Conservation (phyloP, 208 protist genomes). For the Willaertia magna region DNA sequence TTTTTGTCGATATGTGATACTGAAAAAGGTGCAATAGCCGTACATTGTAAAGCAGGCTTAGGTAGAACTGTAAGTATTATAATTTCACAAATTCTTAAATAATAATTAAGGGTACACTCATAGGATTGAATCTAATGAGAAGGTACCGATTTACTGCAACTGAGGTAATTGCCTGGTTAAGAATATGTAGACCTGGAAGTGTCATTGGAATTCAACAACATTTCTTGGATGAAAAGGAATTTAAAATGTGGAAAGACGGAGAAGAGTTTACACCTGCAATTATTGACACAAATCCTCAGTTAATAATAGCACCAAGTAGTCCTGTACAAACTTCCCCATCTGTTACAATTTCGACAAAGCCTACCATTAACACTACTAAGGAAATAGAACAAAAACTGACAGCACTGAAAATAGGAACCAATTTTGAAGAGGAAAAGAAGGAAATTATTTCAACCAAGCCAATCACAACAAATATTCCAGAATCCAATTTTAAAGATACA, state of each 20-base stretch:
- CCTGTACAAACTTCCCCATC: not conserved
- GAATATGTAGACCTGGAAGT: constrained; percentile 81
- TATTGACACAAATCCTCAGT: not conserved
- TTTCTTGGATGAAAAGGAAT: constrained; percentile 62
- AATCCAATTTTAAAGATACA: too few relatives aligned
- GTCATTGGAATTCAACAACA: constrained; percentile 88
- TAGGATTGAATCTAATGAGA: constrained; percentile 73
- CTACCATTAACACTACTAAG: too few relatives aligned
- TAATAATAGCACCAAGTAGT: not conserved
- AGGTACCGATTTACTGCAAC: constrained; percentile 73
- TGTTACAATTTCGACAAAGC: too few relatives aligned
- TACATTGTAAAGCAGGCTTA: constrained; percentile 89
- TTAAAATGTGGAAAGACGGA: constrained; percentile 28
- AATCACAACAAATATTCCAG: too few relatives aligned
- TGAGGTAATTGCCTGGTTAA: constrained; percentile 76
- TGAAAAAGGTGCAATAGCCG: constrained; percentile 48
- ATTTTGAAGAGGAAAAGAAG: too few relatives aligned
- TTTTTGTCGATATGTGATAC: constrained; percentile 62
- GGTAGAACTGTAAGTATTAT: too few relatives aligned
- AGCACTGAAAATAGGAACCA: too few relatives aligned
- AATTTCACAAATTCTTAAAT: too few relatives aligned
- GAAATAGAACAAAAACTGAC: too few relatives aligned
- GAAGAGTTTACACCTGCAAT: not conserved
- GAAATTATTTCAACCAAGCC: too few relatives aligned
- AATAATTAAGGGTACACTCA: too few relatives aligned